Evolutionary conservation across 148 eudicot genomes (phyloP), one percentile per base, ranked within the genome.

Genomic region (Silene latifolia): DNA sequence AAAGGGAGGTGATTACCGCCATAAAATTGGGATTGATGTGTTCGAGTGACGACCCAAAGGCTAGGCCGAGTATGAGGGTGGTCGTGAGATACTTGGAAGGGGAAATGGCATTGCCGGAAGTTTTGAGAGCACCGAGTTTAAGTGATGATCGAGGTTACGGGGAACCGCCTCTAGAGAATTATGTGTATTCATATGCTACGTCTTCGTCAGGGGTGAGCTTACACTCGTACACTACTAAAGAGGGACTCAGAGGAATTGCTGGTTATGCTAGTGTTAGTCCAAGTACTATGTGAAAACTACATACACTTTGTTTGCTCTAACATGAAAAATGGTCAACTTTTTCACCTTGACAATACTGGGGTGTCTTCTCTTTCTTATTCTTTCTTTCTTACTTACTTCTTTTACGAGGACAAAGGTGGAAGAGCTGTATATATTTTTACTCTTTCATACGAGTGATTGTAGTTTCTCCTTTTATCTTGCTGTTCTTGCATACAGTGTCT

Each of bases 11-110:
- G 3, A 8, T 73, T 5, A 21, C 69, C 23, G 80, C 74, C 54
- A 5, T 83, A 7, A 83, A 83, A 60, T 51, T 83, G 25, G 85
- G 85, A 0, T 39, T 83, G 20, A 72, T 79, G 82, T 83, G 85
- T 24, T 79, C 85, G 9, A 68, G 32, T 44, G 71, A 79, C 4
- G 69, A 47, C 3, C 78, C 80, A 14, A 21, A 20, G 23, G 46
- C 17, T 0, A 35, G 80, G 67, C 85, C 85, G 3, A 63, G 63
- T 35, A 79, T 79, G 80, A 76, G 75, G 74, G 58, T 53, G 4
- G 82, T 79, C 42, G 53, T 79, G 46, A 76, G 80, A 69, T 83
- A 79, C 53, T 79, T 83, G 46, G 78, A 79, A 19, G 74, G 78
- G 25, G 82, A 83, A 32, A 18, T 58, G 35, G 21, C 57, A 3